A percentile compares a stretch with the other conserved stretches of the same genome.
phyloP scores from a whole-genome alignment of 2,329 filamentous ascomycete genomes.

The Calonectria pseudoturangicola region DNA sequence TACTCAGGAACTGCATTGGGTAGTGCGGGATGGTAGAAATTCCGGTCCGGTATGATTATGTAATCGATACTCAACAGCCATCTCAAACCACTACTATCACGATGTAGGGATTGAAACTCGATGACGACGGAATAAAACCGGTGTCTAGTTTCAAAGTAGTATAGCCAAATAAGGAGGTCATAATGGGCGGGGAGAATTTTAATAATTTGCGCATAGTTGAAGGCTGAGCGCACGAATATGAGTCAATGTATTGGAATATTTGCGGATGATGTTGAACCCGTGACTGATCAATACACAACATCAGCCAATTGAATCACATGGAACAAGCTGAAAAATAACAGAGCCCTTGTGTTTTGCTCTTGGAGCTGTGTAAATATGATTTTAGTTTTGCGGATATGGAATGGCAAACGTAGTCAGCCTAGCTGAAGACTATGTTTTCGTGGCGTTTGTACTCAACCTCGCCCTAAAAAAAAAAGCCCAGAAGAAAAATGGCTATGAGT shows the following conservation, averaged over 20 bases:
- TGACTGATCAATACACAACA: too few species aligned
- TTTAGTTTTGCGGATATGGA: too few species aligned
- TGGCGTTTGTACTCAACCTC: constrained; percentile 11
- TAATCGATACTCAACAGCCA: constrained; percentile 9
- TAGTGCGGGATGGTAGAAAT: constrained; percentile 28
- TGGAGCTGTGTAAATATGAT: neutral
- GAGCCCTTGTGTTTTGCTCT: too few species aligned
- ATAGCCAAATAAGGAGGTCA: neutral
- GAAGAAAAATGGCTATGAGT: neutral
- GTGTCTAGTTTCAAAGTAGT: neutral
- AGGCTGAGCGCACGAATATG: too few species aligned
- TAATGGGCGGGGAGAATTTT: neutral
- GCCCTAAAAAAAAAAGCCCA: neutral
- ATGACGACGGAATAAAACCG: neutral
- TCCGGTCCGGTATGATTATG: constrained; percentile 34
- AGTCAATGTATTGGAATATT: neutral
- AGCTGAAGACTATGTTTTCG: neutral
- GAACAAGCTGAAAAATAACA: neutral
- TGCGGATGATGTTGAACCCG: neutral
- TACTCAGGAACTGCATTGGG: constrained; percentile 17
- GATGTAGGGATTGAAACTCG: neutral
- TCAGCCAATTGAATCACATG: too few species aligned
- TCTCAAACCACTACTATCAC: neutral
- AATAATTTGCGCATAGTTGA: too few species aligned
- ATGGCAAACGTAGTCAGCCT: neutral